Evolutionary conservation across 306 rosid genomes (phyloP), one percentile per base, ranked within the genome.

Genomic region (Vigna angularis): DNA sequence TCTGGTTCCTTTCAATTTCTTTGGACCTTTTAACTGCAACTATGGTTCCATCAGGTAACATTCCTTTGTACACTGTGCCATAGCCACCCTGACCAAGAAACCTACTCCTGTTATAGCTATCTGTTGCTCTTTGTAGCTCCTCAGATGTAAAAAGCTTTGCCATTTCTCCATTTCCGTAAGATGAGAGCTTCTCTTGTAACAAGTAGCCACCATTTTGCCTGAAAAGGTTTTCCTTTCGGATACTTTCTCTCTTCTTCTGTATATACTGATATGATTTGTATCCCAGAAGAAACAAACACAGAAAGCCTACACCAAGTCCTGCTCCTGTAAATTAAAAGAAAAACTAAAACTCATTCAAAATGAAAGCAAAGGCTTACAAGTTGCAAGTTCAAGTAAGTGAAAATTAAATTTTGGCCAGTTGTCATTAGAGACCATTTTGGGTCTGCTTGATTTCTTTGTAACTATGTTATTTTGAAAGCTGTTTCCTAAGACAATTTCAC

Each of bases 131-230:
- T 42, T 84, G 52, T 11, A 91, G 70, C 75, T 91, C 93, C 70
- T 87, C 85, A 5, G 81, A 82, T 0, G 85, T 69, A 17, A 84
- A 90, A 16, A 84, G 78, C 36, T 83, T 89, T 65, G 81, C 79
- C 70, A 47, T 82, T n/a, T 85, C 83, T 50, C 75, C 73, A 63
- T 57, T 82, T 10, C 84, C 85, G 6, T 4, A 63, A 4, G 58
- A 68, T 50, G 87, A 80, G 8, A 80, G 26, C 58, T 84, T 84
- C 59, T 88, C 85, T 34, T 70, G 85, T 62, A 90, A 69, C 78
- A 86, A 66, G 26, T 79, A 50, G 40, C 94, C 92, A 5, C 94
- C 94, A 13, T 90, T 90, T 86, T 85, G 86, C 81, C 75, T 79
- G 82, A 90, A 88, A 22, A 84, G 15, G n/a, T 66, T 82, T 53